These are phyloP conservation scores for Sanghuangporus sanghuang DNA, from an alignment of 1,284 basidiomycete species.

Conservation along the genomic window DNA sequence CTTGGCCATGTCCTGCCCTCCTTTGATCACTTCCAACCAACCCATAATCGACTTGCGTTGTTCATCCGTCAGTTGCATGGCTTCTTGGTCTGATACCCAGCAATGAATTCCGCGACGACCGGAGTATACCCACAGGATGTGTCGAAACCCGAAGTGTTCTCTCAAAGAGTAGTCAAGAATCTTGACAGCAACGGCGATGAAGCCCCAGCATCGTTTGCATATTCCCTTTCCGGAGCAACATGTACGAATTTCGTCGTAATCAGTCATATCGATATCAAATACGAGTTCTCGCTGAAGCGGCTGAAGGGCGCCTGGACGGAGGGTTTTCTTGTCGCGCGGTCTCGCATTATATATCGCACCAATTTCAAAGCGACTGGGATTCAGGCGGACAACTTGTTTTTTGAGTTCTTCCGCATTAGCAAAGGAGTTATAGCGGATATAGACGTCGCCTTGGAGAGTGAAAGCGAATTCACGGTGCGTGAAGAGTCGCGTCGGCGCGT, in stretches of 20 bases:
- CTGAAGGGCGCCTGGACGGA: conserved; percentile 70
- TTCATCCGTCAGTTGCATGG: conserved; percentile 88
- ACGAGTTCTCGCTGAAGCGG: conserved; percentile 90
- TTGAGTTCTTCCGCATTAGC: conserved; percentile 84
- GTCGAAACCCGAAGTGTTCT: conserved; percentile 79
- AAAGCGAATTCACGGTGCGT: conserved; percentile 97
- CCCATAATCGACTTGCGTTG: conserved; percentile 83
- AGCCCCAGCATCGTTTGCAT: conserved; percentile 92
- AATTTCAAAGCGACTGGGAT: conserved; percentile 94
- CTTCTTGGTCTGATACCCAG: conserved; percentile 92
- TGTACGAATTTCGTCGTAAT: conserved; percentile 94
- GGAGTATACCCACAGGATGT: conserved; percentile 97
- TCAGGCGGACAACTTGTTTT: conserved; percentile 78
- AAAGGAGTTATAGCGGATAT: conserved; percentile 95
- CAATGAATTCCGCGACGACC: conserved; percentile 97
- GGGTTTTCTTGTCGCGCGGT: conserved; percentile 89
- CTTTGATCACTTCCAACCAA: conserved; percentile 84
- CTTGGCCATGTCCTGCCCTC: conserved; percentile 79
- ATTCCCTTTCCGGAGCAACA: conserved; percentile 93
- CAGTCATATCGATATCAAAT: conserved; percentile 99
- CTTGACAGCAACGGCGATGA: conserved; percentile 89
- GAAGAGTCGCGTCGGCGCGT: conserved; percentile 69
- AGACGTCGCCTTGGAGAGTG: conserved; percentile 87
- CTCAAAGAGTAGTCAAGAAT: conserved; percentile 81
- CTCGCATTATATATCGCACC: conserved; percentile 90